These are phyloP conservation scores for Daldinia childiae DNA, from an alignment of 495 filamentous ascomycete species.

Conservation along the genomic window DNA sequence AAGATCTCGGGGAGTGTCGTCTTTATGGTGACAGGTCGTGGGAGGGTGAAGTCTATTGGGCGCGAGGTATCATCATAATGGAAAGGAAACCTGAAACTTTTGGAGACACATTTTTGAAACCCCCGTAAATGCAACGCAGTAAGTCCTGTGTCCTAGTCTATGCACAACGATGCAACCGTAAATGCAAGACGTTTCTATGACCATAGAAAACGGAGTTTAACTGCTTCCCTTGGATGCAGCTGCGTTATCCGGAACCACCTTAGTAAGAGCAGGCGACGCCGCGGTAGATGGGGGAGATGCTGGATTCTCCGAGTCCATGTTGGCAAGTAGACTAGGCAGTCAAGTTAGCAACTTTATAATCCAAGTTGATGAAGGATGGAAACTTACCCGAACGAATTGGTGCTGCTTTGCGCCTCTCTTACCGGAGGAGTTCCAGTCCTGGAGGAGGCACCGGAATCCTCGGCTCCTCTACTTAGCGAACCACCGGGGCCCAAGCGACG, in stretches of 20 bases:
- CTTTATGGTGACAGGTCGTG: constrained; percentile 43
- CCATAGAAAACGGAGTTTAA: constrained; percentile 41
- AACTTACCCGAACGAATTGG: constrained; percentile 89
- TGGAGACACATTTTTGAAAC: constrained; percentile 56
- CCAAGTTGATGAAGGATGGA: constrained; percentile 20
- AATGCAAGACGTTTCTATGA: constrained; percentile 48
- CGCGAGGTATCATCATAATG: constrained; percentile 58
- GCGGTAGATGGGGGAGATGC: constrained; percentile 72
- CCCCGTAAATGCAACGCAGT: constrained; percentile 59
- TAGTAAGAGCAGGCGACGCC: constrained; percentile 67
- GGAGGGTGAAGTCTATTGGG: constrained; percentile 41
- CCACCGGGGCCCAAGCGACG: constrained; percentile 79
- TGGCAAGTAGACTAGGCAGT: constrained; percentile 56
- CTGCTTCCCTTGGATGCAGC: constrained; percentile 54
- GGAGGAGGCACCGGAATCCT: constrained; percentile 79
- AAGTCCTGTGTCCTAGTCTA: constrained; percentile 48
- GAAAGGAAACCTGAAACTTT: constrained; percentile 51
- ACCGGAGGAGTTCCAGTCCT: constrained; percentile 87
- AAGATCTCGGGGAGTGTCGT: constrained; percentile 34
- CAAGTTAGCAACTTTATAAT: constrained; percentile 40
- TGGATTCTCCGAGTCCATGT: constrained; percentile 61
- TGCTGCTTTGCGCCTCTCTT: constrained; percentile 73
- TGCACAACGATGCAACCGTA: constrained; percentile 47
- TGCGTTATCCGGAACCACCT: constrained; percentile 67
- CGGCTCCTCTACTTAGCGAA: constrained; percentile 72